Base-by-base conservation (phyloP, 805 yeast genomes). In the Ogataea pignaliae region DNA sequence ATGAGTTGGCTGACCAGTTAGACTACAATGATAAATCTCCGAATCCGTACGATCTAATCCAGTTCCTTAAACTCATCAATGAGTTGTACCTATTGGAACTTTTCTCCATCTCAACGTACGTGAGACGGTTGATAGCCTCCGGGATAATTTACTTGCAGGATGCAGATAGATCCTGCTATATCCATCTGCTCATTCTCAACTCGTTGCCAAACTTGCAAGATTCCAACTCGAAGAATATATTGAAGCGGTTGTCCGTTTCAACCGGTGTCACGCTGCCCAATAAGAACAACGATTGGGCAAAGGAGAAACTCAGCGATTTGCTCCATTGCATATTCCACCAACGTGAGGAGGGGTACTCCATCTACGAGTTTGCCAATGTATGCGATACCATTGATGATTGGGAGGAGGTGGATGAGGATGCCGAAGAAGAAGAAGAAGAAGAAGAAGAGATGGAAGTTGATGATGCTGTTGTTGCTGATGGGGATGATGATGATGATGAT, bases 101-200 rank as follows among this genome's bases (percentile, higher is more conserved):
- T 18, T 71, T 85, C 18, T 63, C 77, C 2, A 69, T 81, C 13
- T 79, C 85, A 1, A 74, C 85, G 1, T 91, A 91, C 56, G 70
- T 90, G 45, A 70, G 97, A 55, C 79, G 82, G 52, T 67, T 90
- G 32, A 89, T 91, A 37, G 88, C 97, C 10, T 81, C 93, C 1
- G 99, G 97, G 4, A 71, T 88, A 1, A 77, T 90, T 37, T 88
- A 85, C 61, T 62, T 79, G 11, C 65, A 71, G 3, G 72, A 77
- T 8, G 76, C 78, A 15, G 70, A 70, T 8, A 61, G 65, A 26
- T 21, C 26, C 40, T 71, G 70, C 56, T 64, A 56, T 46, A 72
- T 72, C 36, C 96, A 77, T 57, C 67, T 83, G 17, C 53, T 69
- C 10, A 70, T 85, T 9, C 64, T 85, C 43, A 73, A 76, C 47